Conservation (phyloP, 768 basidiomycete species). For the Daedaleopsis sinensis region DNA sequence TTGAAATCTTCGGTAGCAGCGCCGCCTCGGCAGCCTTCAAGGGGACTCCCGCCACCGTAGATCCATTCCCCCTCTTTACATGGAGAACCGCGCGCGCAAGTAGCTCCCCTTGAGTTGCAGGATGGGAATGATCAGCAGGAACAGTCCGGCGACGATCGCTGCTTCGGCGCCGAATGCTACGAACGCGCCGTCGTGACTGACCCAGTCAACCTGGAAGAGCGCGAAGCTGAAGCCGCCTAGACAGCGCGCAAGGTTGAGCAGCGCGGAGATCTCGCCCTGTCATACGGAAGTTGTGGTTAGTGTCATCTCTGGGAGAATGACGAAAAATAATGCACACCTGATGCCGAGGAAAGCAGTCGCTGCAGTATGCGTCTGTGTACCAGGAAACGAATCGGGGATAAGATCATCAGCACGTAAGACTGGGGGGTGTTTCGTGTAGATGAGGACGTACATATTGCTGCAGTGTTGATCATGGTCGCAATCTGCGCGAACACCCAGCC, state of each 20-base stretch:
- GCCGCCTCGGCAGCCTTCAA: no score
- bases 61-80: background rate
- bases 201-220: constrained; percentile 69
- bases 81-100: constrained; percentile 36
- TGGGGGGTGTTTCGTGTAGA: background rate
- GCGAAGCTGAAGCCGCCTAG: constrained; percentile 65
- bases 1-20: no score
- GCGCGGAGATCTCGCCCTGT: constrained; percentile 61
- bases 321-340: background rate
- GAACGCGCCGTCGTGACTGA: constrained; percentile 55
- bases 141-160: constrained; percentile 55
- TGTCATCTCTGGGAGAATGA: no score
- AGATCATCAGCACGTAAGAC: no score
- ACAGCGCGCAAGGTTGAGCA: constrained; percentile 56
- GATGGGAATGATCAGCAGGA: constrained; percentile 51
- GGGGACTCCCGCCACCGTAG: no score
- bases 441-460: constrained; percentile 54
- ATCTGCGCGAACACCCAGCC: constrained; percentile 67
- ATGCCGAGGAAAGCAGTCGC: constrained; percentile 47
- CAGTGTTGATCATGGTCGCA: constrained; percentile 59
- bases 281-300: no score
- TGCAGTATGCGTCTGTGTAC: constrained; percentile 41
- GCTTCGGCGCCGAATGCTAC: constrained; percentile 64
- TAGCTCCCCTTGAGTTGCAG: constrained; percentile 50
- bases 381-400: constrained; percentile 18